Evolutionary conservation across 2,329 filamentous ascomycete species (phyloP).

Genomic region (Mariannaea elegans): DNA sequence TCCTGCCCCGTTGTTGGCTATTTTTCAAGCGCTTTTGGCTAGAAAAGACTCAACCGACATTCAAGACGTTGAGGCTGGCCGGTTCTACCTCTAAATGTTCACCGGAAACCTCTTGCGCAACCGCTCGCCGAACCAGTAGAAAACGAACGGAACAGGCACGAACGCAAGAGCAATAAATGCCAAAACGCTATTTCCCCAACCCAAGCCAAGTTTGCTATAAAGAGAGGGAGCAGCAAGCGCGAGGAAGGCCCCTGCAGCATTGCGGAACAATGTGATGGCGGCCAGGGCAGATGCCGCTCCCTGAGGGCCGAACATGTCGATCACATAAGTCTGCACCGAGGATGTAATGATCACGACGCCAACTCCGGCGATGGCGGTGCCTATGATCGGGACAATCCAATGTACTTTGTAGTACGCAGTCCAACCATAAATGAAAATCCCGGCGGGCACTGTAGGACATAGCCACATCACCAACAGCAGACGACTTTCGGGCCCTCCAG

Average conservation of each 20-base stretch:
- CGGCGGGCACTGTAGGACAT: slow-evolving; percentile 59
- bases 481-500: slow-evolving; percentile 57
- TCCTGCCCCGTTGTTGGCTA: too few relatives aligned
- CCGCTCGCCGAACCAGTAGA: slow-evolving; percentile 29
- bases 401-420: slow-evolving; percentile 58
- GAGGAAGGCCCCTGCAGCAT: slow-evolving; percentile 67
- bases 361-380: slow-evolving; percentile 59
- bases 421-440: slow-evolving; percentile 69
- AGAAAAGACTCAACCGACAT: too few relatives aligned
- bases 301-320: slow-evolving; percentile 34
- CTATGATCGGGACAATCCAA: slow-evolving; percentile 69
- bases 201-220: slow-evolving; percentile 52
- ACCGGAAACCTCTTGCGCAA: slow-evolving; percentile 22
- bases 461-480: slow-evolving; percentile 64
- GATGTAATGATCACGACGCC: slow-evolving; percentile 52
- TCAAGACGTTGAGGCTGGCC: too few relatives aligned
- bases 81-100: slow-evolving; percentile 23
- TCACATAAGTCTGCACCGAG: slow-evolving; percentile 35
- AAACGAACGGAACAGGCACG: slow-evolving; percentile 38
- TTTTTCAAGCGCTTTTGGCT: too few relatives aligned
- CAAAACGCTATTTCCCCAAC: slow-evolving; percentile 47
- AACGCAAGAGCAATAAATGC: slow-evolving; percentile 53
- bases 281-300: slow-evolving; percentile 37
- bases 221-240: slow-evolving; percentile 61
- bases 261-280: slow-evolving; percentile 48